A percentile compares a stretch with the other conserved stretches of the same genome.
phyloP scores from a whole-genome alignment of 331 rosid genomes.

The Saraca asoca region DNA sequence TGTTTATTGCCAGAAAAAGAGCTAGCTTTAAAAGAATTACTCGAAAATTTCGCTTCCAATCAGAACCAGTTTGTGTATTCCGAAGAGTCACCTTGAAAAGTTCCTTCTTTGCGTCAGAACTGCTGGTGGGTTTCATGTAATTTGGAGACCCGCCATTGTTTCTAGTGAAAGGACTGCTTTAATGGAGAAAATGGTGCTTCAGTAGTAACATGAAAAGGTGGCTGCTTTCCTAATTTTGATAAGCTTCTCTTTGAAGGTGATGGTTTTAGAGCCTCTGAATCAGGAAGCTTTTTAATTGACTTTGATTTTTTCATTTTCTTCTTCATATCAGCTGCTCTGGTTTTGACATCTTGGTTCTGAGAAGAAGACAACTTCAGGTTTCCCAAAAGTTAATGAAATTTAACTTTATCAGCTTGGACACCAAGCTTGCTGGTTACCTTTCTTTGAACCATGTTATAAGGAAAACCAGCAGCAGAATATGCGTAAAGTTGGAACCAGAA shows the following conservation, averaged over 20 bases:
- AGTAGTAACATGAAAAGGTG: conserved; percentile 38
- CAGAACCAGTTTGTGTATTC: conserved; percentile 43
- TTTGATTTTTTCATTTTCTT: conserved; percentile 72
- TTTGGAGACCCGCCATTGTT: conserved; percentile 58
- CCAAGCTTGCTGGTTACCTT: conserved; percentile 59
- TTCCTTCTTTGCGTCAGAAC: conserved; percentile 79
- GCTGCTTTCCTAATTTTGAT: conserved; percentile 46
- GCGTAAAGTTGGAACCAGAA: conserved; percentile 25
- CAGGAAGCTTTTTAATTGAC: conserved; percentile 56
- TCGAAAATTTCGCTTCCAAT: conserved; percentile 35
- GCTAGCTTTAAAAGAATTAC: conserved; percentile 31
- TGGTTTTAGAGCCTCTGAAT: conserved; percentile 48
- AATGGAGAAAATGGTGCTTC: conserved; percentile 25
- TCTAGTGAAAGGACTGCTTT: conserved; percentile 47
- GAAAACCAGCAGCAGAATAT: conserved; percentile 32
- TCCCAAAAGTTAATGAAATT: conserved; percentile 47
- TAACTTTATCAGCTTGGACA: conserved; percentile 58
- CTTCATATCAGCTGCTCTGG: conserved; percentile 64
- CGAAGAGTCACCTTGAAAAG: conserved; percentile 52
- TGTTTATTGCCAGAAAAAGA: conserved; percentile 45
- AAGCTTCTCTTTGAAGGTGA: conserved; percentile 42
- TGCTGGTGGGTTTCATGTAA: conserved; percentile 89
- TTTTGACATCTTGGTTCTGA: conserved; percentile 63
- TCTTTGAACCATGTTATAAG: conserved; percentile 76
- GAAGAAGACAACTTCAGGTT: conserved; percentile 50